phyloP scores from a whole-genome alignment of 1,284 basidiomycete species.

The Quambalaria eucalypti region DNA sequence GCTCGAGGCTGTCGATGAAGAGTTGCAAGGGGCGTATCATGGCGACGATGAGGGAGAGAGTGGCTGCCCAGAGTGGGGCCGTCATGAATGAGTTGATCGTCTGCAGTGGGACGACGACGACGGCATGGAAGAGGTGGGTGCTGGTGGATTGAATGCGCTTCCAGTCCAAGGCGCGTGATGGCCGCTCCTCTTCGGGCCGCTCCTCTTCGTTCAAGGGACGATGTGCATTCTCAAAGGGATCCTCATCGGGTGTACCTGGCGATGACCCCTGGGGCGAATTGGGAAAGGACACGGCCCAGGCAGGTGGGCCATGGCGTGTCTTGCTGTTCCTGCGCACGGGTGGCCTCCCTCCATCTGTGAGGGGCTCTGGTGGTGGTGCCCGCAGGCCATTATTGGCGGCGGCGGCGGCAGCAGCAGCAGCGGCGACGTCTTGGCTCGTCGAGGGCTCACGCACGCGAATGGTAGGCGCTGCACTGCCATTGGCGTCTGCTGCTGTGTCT shows the following conservation, averaged over 20 bases:
- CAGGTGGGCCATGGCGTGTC: slow-evolving; percentile 15
- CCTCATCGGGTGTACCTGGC: slow-evolving; percentile 1
- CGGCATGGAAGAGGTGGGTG: slow-evolving; percentile 7
- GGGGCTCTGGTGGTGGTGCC: not conserved
- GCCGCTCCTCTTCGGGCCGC: too few species aligned
- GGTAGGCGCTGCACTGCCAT: not conserved
- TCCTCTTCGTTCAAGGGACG: too few species aligned
- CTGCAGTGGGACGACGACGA: slow-evolving; percentile 32
- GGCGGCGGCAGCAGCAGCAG: too few species aligned
- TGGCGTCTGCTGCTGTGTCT: not conserved
- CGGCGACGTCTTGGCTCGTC: not conserved
- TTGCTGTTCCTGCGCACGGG: not conserved
- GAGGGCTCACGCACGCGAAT: not conserved
- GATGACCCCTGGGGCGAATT: slow-evolving; percentile 22
- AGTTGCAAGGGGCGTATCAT: slow-evolving; percentile 60
- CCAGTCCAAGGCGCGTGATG: too few species aligned
- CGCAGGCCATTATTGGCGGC: not conserved
- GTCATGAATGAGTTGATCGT: slow-evolving; percentile 73
- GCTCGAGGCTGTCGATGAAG: slow-evolving; percentile 41
- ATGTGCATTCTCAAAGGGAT: slow-evolving; percentile 4
- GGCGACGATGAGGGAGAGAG: slow-evolving; percentile 70
- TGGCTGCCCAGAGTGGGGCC: slow-evolving; percentile 54
- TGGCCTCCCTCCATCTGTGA: not conserved
- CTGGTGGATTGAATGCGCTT: too few species aligned
- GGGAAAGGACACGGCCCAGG: slow-evolving; percentile 29